A percentile compares a stretch with the other conserved stretches of the same genome.
Evolutionary conservation across 2,329 filamentous ascomycete genomes (phyloP).

Genomic region (Cordyceps cicadae): DNA sequence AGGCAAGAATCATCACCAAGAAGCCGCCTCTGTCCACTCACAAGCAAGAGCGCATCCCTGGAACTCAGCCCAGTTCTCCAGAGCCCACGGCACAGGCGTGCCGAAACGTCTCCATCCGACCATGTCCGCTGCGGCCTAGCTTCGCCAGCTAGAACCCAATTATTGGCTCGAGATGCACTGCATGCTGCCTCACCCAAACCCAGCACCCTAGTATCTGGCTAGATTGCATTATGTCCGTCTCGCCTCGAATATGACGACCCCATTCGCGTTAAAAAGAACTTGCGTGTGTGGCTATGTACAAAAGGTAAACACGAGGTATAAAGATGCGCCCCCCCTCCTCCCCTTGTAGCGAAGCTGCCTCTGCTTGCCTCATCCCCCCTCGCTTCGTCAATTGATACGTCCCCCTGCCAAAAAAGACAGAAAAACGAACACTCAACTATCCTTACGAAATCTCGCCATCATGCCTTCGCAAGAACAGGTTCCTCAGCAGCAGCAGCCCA

Average conservation of each 20-base stretch:
- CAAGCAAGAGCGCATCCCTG: neutral
- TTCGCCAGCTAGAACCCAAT: neutral
- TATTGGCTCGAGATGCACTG: neutral
- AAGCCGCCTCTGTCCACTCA: neutral
- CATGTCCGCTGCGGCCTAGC: neutral
- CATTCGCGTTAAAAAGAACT: neutral
- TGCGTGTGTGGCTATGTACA: neutral
- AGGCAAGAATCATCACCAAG: neutral
- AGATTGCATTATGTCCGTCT: neutral
- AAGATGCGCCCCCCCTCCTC: neutral
- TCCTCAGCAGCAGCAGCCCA: slow-evolving; percentile 9
- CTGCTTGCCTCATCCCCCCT: neutral
- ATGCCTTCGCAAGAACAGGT: slow-evolving; percentile 5
- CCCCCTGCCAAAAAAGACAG: neutral
- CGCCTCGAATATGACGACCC: too few relatives aligned
- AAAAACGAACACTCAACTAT: too few relatives aligned
- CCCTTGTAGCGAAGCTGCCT: neutral
- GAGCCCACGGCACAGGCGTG: slow-evolving; percentile 7
- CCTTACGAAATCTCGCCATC: neutral
- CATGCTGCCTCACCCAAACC: neutral
- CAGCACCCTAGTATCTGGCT: neutral
- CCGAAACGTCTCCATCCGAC: slow-evolving; percentile 8
- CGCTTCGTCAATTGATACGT: neutral
- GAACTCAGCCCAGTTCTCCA: neutral
- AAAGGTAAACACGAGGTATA: neutral